Evolutionary conservation across 345 rosid species (phyloP).

Genomic region (Populus alba): DNA sequence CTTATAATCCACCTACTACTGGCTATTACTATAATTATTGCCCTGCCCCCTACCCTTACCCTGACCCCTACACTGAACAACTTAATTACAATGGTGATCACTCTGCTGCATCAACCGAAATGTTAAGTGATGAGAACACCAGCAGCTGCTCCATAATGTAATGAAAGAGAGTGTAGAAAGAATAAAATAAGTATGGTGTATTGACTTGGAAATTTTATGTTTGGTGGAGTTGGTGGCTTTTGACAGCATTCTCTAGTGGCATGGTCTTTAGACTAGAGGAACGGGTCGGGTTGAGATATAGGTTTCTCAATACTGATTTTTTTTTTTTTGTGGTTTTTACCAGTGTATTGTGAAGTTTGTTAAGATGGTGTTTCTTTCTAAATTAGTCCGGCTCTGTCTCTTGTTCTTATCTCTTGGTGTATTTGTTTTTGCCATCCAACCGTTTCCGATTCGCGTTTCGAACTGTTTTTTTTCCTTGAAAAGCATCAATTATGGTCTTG

Average conservation of each 20-base stretch:
- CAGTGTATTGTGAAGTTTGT: conserved; percentile 26
- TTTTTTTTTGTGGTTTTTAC: not conserved
- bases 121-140: conserved; percentile 51
- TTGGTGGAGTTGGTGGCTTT: conserved; percentile 17
- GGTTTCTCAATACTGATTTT: not conserved
- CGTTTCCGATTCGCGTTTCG: no score
- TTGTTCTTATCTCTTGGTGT: not conserved
- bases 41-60: conserved; percentile 19
- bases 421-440: no score
- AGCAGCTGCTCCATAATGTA: conserved; percentile 55
- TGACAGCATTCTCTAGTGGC: conserved; percentile 12
- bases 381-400: not conserved
- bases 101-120: conserved; percentile 28
- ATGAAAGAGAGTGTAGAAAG: conserved; percentile 1
- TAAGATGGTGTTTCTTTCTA: conserved; percentile 9
- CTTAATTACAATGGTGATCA: conserved; percentile 27
- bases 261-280: not conserved
- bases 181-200: not conserved
- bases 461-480: no score
- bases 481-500: no score
- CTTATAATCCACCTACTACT: conserved; percentile 47
- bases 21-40: conserved; percentile 51
- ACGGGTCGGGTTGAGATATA: conserved; percentile 9
- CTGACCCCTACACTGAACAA: conserved; percentile 35
- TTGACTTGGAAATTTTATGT: conserved; percentile 17